Evolutionary conservation across 2,329 filamentous ascomycete genomes (phyloP).

Genomic region (Herpotrichia juniperi): DNA sequence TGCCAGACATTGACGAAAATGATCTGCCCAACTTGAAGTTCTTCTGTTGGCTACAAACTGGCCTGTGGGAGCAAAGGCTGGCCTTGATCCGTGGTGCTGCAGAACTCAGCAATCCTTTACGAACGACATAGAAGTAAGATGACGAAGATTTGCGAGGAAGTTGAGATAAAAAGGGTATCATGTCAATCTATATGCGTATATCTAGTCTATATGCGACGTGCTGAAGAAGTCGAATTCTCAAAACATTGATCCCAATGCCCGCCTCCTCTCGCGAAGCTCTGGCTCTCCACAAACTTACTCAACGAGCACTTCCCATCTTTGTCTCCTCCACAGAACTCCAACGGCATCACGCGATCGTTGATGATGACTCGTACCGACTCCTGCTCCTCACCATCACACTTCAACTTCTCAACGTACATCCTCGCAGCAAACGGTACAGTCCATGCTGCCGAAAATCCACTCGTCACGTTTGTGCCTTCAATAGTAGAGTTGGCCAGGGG

Average conservation of each 20-base stretch:
- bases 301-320: constrained; percentile 72
- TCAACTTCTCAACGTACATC: constrained; percentile 88
- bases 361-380: constrained; percentile 80
- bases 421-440: constrained; percentile 81
- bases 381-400: constrained; percentile 64
- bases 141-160: no score
- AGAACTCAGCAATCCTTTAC: no score
- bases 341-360: constrained; percentile 80
- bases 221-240: background rate
- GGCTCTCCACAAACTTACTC: constrained; percentile 72
- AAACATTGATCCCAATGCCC: constrained; percentile 75
- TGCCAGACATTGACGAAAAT: no score
- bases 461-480: constrained; percentile 58
- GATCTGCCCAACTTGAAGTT: no score
- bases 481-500: constrained; percentile 54
- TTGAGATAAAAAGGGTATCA: background rate
- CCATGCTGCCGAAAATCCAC: constrained; percentile 78
- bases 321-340: constrained; percentile 75
- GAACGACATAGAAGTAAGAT: no score
- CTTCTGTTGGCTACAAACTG: no score
- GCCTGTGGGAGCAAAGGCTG: no score
- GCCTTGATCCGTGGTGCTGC: no score
- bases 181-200: background rate
- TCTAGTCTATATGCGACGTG: background rate
- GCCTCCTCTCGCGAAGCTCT: constrained; percentile 74